A percentile compares a stretch with the other conserved stretches of the same genome.
These are phyloP conservation scores for Hyparrhenia diplandra DNA, from an alignment of 176 grass and related monocot species.

Conservation along the genomic window DNA sequence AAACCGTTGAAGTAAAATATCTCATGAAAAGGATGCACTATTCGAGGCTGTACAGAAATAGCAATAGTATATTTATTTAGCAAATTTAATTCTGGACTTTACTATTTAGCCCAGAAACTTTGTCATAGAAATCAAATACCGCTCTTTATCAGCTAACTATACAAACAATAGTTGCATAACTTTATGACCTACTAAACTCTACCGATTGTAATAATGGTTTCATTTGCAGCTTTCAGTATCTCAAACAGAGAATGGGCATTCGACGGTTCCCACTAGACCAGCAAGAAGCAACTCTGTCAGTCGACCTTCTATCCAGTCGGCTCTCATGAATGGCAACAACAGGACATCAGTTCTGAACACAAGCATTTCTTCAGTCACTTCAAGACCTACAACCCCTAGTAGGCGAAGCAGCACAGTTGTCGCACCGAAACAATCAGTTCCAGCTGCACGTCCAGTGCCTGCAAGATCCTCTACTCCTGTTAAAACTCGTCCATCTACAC, in stretches of 20 bases:
- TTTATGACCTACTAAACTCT: not conserved
- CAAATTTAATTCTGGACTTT: not conserved
- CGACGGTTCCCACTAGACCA: conserved; percentile 54
- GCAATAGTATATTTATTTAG: not conserved
- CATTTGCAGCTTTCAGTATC: conserved; percentile 69
- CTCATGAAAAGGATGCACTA: not conserved
- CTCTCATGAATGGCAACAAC: conserved; percentile 55
- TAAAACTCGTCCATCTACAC: conserved; percentile 68
- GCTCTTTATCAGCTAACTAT: not conserved
- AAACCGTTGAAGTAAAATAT: not conserved
- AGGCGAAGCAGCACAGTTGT: conserved; percentile 43
- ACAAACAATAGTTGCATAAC: not conserved
- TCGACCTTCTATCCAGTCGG: conserved; percentile 61
- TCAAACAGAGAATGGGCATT: conserved; percentile 78
- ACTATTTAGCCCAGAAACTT: not conserved
- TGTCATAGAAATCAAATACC: not conserved
- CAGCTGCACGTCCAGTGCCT: conserved; percentile 56
- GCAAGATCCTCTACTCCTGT: conserved; percentile 70
- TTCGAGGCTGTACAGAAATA: not conserved
- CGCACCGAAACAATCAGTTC: conserved; percentile 46
- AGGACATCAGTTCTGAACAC: conserved; percentile 76
- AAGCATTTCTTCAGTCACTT: conserved; percentile 73
- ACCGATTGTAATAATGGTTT: not conserved
- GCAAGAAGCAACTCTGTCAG: conserved; percentile 76
- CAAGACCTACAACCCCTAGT: conserved; percentile 77